A percentile compares a stretch with the other conserved stretches of the same genome.
Evolutionary conservation across 2,329 filamentous ascomycete species (phyloP).

Genomic region (Pseudocercospora eumusae): DNA sequence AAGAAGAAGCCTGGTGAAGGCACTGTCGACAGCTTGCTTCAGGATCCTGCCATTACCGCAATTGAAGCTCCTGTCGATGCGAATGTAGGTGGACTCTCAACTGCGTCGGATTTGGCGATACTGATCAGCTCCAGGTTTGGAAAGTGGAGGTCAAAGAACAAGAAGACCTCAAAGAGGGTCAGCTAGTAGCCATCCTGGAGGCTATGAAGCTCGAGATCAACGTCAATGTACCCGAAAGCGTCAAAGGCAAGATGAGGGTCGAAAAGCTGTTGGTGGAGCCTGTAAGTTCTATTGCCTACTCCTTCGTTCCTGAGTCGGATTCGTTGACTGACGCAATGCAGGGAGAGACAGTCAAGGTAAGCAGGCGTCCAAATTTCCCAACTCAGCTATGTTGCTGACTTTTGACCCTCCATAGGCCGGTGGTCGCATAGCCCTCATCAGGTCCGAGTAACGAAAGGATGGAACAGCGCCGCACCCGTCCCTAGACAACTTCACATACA

Average conservation of each 20-base stretch:
- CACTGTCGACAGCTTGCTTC: conserved; percentile 51
- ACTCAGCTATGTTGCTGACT: background rate
- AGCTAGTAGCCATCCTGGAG: conserved; percentile 47
- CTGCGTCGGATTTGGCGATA: background rate
- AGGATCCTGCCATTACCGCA: conserved; percentile 41
- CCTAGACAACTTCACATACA: background rate
- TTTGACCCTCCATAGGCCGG: conserved; percentile 1
- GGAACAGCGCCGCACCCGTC: background rate
- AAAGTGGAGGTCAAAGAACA: conserved; percentile 47
- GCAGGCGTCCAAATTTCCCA: background rate
- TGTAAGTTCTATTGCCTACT: conserved; percentile 23
- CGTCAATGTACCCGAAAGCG: conserved; percentile 44
- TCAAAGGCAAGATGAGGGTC: conserved; percentile 34
- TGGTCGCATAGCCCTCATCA: conserved; percentile 15
- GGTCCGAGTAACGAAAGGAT: background rate
- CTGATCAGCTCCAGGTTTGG: conserved; percentile 34
- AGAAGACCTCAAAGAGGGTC: conserved; percentile 39
- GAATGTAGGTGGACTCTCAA: conserved; percentile 38
- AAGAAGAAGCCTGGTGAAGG: conserved; percentile 51
- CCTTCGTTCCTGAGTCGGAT: background rate
- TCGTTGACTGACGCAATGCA: background rate
- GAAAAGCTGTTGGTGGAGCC: conserved; percentile 48
- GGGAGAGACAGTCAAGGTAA: conserved; percentile 19
- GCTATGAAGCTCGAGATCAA: conserved; percentile 53
- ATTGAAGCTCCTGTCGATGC: conserved; percentile 50